These are phyloP conservation scores for Eutrema heterophyllum DNA, from an alignment of 345 rosid species.

Conservation along the genomic window DNA sequence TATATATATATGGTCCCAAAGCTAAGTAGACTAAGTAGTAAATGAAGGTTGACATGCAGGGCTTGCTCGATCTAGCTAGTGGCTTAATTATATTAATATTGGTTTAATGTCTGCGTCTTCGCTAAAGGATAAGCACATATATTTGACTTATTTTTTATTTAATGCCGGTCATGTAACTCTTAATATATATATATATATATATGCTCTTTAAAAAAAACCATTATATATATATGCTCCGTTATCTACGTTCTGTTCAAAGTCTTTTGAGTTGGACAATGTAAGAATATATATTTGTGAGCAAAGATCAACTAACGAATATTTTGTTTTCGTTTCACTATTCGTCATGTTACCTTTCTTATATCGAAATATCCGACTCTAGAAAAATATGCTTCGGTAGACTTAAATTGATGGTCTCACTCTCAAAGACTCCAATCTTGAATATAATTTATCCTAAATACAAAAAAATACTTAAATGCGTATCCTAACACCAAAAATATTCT, in stretches of 20 bases:
- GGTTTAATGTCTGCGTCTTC: slow-evolving; percentile 4
- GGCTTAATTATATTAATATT: not conserved
- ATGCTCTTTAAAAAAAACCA: not conserved
- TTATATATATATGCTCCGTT: not conserved
- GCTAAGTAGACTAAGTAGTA: slow-evolving; percentile 26
- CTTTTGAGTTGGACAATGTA: not conserved
- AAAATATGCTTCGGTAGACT: not conserved
- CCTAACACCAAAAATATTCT: too few species aligned
- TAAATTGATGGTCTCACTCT: not conserved
- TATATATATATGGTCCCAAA: slow-evolving; percentile 22
- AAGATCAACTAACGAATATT: not conserved
- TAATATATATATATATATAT: not conserved
- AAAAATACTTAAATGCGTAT: not conserved
- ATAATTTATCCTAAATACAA: not conserved
- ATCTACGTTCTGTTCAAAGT: not conserved
- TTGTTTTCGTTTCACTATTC: not conserved
- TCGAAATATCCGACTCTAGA: not conserved
- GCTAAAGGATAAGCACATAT: not conserved
- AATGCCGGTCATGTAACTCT: not conserved
- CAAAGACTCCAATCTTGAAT: not conserved
- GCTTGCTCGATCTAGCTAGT: not conserved
- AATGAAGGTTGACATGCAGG: slow-evolving; percentile 28
- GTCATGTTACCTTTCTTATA: not conserved
- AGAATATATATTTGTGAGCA: not conserved
- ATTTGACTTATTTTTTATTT: slow-evolving; percentile 1